phyloP scores from a whole-genome alignment of 2,329 filamentous ascomycete species.

The Curvularia hawaiiensis region DNA sequence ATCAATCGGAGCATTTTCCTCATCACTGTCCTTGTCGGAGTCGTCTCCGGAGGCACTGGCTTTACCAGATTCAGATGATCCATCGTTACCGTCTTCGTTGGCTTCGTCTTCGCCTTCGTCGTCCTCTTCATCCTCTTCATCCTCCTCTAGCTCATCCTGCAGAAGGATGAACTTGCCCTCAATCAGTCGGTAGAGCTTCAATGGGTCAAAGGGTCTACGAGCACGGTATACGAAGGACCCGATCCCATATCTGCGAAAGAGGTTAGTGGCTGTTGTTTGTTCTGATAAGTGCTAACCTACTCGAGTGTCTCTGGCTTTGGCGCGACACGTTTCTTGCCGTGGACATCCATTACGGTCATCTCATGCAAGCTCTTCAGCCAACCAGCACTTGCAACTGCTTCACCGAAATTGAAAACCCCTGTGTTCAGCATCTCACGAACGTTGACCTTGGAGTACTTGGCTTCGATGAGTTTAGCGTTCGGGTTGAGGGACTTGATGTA shows the following conservation, averaged over 20 bases:
- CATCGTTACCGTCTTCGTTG: conserved; percentile 18
- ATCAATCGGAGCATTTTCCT: conserved; percentile 43
- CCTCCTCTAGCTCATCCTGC: conserved; percentile 58
- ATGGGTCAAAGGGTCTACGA: conserved; percentile 51
- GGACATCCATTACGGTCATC: conserved; percentile 66
- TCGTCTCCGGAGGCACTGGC: conserved; percentile 21
- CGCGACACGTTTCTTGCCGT: conserved; percentile 60
- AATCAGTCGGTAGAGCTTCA: conserved; percentile 48
- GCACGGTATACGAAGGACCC: conserved; percentile 72
- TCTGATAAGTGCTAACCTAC: conserved; percentile 38
- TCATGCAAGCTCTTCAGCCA: conserved; percentile 74
- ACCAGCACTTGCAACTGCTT: conserved; percentile 67
- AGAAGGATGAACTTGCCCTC: conserved; percentile 53
- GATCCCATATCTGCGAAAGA: conserved; percentile 62
- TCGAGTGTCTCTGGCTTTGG: conserved; percentile 75
- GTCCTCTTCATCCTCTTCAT: conserved; percentile 24
- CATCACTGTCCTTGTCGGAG: conserved; percentile 30
- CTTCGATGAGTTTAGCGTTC: conserved; percentile 66
- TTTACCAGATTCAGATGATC: conserved; percentile 21
- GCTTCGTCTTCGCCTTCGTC: conserved; percentile 10
- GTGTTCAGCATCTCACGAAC: conserved; percentile 70
- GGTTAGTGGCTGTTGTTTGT: neutral
- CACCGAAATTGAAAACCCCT: conserved; percentile 66
- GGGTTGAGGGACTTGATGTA: conserved; percentile 69
- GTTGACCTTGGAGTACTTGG: conserved; percentile 64